Conservation (phyloP, 2,329 filamentous ascomycete species). For the Diatrype stigma region DNA sequence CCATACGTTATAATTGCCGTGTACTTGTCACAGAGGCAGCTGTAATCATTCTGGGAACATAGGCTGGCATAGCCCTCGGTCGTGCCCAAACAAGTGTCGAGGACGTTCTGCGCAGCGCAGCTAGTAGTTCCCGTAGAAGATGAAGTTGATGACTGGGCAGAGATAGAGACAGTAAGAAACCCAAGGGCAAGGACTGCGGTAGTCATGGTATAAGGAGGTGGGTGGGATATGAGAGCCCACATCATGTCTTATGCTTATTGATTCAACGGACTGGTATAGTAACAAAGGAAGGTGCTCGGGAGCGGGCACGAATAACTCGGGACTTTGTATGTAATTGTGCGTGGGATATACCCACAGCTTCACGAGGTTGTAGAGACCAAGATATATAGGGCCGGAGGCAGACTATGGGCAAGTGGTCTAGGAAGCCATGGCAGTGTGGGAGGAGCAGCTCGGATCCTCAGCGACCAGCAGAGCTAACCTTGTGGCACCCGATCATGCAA, state of each 20-base stretch:
- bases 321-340: no score
- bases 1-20: conserved; percentile 45
- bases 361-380: no score
- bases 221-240: conserved; percentile 2
- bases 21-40: conserved; percentile 54
- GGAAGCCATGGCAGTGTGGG: no score
- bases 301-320: no score
- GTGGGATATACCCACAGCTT: no score
- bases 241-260: no score
- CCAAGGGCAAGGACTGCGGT: conserved; percentile 23
- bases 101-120: conserved; percentile 32
- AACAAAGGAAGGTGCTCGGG: no score
- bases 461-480: not conserved
- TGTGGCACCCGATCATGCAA: not conserved
- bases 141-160: conserved; percentile 8
- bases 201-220: conserved; percentile 11
- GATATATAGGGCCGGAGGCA: no score
- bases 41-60: conserved; percentile 30
- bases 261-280: conserved; percentile 14
- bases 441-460: no score
- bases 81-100: conserved; percentile 32
- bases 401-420: no score
- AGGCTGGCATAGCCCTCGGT: conserved; percentile 29
- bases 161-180: conserved; percentile 16
- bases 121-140: conserved; percentile 6